These are phyloP conservation scores for Malus sylvestris DNA, from an alignment of 306 rosid genomes.

Conservation along the genomic window DNA sequence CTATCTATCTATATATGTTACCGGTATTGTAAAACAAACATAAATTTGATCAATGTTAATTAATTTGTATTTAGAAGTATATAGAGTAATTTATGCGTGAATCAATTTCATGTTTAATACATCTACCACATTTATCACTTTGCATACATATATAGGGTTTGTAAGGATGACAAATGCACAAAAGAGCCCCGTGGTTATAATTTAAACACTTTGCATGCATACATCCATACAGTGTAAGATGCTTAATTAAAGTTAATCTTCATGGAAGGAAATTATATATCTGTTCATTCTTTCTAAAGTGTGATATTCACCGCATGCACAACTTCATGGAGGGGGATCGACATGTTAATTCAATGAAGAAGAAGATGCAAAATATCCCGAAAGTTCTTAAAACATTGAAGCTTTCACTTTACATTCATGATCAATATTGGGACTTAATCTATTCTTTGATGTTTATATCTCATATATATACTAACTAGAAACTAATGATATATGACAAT, in stretches of 20 bases:
- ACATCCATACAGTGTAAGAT: not conserved
- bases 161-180: not conserved
- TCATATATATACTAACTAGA: not conserved
- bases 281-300: not conserved
- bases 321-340: not conserved
- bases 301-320: not conserved
- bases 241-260: not conserved
- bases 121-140: not conserved
- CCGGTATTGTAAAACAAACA: not conserved
- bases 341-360: not conserved
- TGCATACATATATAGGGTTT: not conserved
- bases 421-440: not conserved
- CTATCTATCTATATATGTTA: not conserved
- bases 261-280: not conserved
- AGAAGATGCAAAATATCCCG: not conserved
- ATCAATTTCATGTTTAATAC: not conserved
- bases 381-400: not conserved
- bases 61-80: not conserved
- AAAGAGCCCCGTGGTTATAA: no score
- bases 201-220: not conserved
- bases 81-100: not conserved
- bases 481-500: no score
- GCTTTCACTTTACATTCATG: not conserved
- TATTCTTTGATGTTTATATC: not conserved
- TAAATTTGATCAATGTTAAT: not conserved